Evolutionary conservation across 225 moss, liverwort and hornwort species (phyloP).

Genomic region (Sphagnum contortum): DNA sequence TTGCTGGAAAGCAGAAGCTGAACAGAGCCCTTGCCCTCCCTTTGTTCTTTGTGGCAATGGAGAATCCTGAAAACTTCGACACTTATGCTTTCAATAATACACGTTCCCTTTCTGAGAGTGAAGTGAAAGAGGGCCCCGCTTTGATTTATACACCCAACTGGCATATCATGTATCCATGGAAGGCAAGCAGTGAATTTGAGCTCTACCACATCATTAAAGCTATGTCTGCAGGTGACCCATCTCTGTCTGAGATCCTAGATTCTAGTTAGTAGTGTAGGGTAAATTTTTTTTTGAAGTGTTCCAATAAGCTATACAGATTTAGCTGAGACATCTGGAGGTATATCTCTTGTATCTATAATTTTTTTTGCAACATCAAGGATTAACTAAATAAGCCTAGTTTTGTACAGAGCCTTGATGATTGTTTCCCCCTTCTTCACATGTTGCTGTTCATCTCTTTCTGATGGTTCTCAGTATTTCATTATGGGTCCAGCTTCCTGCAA

Average conservation of each 20-base stretch:
- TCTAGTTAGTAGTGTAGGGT: constrained; percentile 3
- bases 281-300: no score
- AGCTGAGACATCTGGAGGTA: no score
- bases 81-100: constrained; percentile 40
- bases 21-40: constrained; percentile 75
- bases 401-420: no score
- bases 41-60: constrained; percentile 72
- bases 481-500: no score
- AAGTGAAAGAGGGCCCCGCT: constrained; percentile 50
- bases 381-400: no score
- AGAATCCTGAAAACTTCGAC: constrained; percentile 49
- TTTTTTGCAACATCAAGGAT: no score
- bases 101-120: constrained; percentile 36
- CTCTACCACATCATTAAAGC: constrained; percentile 62
- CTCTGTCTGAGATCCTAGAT: constrained; percentile 72
- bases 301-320: no score
- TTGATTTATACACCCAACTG: constrained; percentile 39
- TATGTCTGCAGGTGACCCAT: constrained; percentile 66
- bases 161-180: constrained; percentile 76
- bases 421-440: no score
- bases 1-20: constrained; percentile 52
- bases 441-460: no score
- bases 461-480: no score
- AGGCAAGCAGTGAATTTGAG: constrained; percentile 53
- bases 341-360: no score